These are phyloP conservation scores for Aaosphaeria arxii DNA, from an alignment of 2,329 filamentous ascomycete species.

Conservation along the genomic window DNA sequence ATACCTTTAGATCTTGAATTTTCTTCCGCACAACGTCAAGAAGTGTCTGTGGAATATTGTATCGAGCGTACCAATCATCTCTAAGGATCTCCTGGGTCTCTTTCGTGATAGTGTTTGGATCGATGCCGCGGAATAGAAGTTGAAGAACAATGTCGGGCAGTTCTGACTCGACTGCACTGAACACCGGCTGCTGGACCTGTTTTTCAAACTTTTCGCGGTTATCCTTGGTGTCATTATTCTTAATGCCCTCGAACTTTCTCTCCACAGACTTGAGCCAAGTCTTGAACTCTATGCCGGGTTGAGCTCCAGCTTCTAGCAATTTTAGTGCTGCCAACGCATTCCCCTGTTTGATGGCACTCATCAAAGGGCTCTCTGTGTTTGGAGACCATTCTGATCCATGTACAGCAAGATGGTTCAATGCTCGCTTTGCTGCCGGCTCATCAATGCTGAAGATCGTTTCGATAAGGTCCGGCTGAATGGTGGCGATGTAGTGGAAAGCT, in stretches of 20 bases:
- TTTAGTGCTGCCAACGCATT: conserved; percentile 55
- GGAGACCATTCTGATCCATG: conserved; percentile 31
- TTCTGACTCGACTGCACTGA: conserved; percentile 56
- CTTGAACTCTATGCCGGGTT: conserved; percentile 59
- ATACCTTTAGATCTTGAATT: conserved; percentile 51
- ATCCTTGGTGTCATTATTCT: conserved; percentile 39
- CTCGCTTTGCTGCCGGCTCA: conserved; percentile 57
- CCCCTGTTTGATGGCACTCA: conserved; percentile 55
- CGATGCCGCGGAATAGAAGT: conserved; percentile 62
- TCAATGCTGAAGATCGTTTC: conserved; percentile 53
- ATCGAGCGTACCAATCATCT: conserved; percentile 33
- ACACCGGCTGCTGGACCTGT: conserved; percentile 61
- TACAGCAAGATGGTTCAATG: conserved; percentile 64
- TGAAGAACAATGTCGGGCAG: conserved; percentile 53
- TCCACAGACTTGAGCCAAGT: conserved; percentile 60
- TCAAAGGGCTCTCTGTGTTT: conserved; percentile 50
- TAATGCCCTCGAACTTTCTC: conserved; percentile 38
- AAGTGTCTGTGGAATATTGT: conserved; percentile 47
- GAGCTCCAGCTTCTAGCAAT: conserved; percentile 63
- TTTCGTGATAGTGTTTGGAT: conserved; percentile 60
- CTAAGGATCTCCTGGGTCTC: conserved; percentile 25
- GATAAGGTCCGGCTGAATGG: conserved; percentile 48
- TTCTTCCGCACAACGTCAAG: conserved; percentile 60
- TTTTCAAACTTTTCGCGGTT: conserved; percentile 51
- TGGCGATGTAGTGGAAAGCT: conserved; percentile 63